Evolutionary conservation across 164 flowering plant species (phyloP).

Genomic region (Saururus chinensis): DNA sequence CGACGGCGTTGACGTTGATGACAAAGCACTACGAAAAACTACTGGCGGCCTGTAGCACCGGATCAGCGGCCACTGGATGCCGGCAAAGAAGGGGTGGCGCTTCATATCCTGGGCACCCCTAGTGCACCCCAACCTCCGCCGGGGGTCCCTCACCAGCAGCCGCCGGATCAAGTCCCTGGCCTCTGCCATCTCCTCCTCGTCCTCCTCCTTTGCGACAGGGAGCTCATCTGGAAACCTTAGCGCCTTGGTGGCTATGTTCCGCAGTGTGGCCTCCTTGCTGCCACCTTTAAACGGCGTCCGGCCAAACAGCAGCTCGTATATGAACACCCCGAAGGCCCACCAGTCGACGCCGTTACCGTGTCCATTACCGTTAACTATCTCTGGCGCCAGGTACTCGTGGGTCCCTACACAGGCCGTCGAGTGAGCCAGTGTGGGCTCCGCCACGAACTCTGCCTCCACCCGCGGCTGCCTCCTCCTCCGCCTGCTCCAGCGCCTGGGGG

Average conservation of each 20-base stretch:
- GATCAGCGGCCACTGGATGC: constrained; percentile 78
- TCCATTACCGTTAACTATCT: constrained; percentile 54
- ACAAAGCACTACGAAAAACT: constrained; percentile 13
- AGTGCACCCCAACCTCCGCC: constrained; percentile 54
- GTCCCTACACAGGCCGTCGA: constrained; percentile 82
- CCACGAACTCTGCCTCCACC: constrained; percentile 42
- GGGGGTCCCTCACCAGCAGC: constrained; percentile 62
- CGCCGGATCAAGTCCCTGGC: constrained; percentile 56
- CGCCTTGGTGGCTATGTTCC: constrained; percentile 43
- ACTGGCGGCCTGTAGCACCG: constrained; percentile 59
- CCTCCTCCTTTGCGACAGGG: constrained; percentile 5
- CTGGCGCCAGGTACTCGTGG: constrained; percentile 91
- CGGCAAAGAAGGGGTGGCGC: constrained; percentile 68
- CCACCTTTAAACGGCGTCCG: constrained; percentile 76
- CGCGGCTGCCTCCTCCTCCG: constrained; percentile 3
- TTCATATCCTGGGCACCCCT: constrained; percentile 79
- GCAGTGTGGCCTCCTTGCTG: constrained; percentile 60
- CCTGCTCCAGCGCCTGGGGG: not conserved
- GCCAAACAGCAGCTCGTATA: constrained; percentile 72
- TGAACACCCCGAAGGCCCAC: constrained; percentile 92
- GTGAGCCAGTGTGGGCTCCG: constrained; percentile 65
- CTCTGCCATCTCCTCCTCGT: constrained; percentile 22
- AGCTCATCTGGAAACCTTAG: constrained; percentile 20
- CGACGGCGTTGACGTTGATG: constrained; percentile 5
- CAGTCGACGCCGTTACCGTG: constrained; percentile 89